phyloP scores from a whole-genome alignment of 2,329 filamentous ascomycete genomes.

The Acarospora socialis region DNA sequence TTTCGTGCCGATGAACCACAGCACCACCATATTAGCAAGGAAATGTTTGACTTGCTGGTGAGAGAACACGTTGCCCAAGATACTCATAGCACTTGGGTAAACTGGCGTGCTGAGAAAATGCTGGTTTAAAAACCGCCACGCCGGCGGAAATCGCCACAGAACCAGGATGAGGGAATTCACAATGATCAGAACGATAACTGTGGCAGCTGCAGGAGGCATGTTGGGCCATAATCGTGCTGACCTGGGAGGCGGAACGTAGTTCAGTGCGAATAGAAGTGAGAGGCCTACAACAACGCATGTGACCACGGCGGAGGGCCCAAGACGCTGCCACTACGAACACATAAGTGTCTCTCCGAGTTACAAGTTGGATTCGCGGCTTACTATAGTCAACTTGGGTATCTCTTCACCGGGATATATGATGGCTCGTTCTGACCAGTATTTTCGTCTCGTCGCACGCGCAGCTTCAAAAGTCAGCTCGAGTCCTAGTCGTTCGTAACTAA shows the following conservation, averaged over 20 bases:
- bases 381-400: no score
- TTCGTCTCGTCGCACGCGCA: no score
- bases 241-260: constrained; percentile 34
- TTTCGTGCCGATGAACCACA: constrained; percentile 40
- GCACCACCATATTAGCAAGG: constrained; percentile 37
- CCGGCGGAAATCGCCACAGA: constrained; percentile 38
- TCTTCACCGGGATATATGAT: no score
- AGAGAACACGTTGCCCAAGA: constrained; percentile 42
- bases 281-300: constrained; percentile 23
- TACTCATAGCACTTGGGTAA: constrained; percentile 37
- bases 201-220: constrained; percentile 36
- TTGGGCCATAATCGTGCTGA: constrained; percentile 36
- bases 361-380: constrained; percentile 2
- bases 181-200: constrained; percentile 36
- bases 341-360: no score
- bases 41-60: constrained; percentile 41
- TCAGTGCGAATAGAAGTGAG: constrained; percentile 31
- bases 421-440: no score
- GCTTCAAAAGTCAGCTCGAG: no score
- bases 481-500: no score
- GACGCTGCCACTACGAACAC: no score
- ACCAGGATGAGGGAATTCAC: constrained; percentile 36
- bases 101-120: constrained; percentile 40
- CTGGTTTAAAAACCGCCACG: constrained; percentile 42
- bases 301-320: constrained; percentile 15